Conservation (phyloP, 768 basidiomycete genomes). For the Mycena galericulata region DNA sequence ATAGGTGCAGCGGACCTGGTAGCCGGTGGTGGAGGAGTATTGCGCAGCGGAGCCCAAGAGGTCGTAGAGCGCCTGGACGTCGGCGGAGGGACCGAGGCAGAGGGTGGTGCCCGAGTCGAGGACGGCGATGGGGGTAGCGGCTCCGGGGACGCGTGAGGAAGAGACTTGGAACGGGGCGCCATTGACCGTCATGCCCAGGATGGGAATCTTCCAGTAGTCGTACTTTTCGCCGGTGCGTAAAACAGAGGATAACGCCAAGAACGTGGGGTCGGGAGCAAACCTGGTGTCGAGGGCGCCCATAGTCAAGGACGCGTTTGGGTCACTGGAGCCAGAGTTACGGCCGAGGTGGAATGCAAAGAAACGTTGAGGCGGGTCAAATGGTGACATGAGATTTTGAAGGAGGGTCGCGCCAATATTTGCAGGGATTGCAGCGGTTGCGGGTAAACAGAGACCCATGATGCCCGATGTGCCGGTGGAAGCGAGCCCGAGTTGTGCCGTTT, state of each 20-base stretch:
- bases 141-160: constrained; percentile 56
- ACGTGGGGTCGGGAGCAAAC: constrained; percentile 45
- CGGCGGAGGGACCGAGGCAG: constrained; percentile 63
- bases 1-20: constrained; percentile 64
- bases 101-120: constrained; percentile 74
- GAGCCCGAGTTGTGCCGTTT: constrained; percentile 57
- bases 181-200: constrained; percentile 59
- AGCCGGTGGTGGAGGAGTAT: constrained; percentile 51
- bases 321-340: constrained; percentile 41
- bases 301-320: constrained; percentile 59
- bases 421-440: constrained; percentile 59
- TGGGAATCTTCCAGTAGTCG: constrained; percentile 71
- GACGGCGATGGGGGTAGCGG: constrained; percentile 62
- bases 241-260: constrained; percentile 54
- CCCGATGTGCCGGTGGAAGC: constrained; percentile 63
- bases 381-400: constrained; percentile 60
- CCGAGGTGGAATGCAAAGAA: constrained; percentile 67
- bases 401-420: constrained; percentile 57
- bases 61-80: constrained; percentile 66
- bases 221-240: constrained; percentile 50
- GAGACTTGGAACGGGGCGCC: constrained; percentile 54
- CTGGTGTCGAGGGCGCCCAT: constrained; percentile 60
- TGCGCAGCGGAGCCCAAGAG: constrained; percentile 56
- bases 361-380: constrained; percentile 51
- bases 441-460: constrained; percentile 66